Conservation (phyloP, 805 yeast genomes). For the Zygoascus tannicola region DNA sequence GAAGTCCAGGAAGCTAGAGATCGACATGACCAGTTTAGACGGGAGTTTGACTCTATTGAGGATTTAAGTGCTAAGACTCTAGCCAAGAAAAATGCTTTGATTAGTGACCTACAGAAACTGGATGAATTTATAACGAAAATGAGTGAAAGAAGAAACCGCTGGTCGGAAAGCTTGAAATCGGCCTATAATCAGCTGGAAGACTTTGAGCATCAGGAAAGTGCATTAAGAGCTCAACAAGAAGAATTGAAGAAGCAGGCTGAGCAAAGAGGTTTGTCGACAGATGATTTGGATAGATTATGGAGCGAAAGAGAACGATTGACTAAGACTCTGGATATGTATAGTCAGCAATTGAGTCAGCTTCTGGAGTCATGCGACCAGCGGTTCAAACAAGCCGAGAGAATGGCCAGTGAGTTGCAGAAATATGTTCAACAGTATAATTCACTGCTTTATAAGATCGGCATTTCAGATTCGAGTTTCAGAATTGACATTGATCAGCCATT, state of each 20-base stretch:
- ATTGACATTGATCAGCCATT: constrained; percentile 37
- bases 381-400: not conserved
- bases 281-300: constrained; percentile 54
- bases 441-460: constrained; percentile 40
- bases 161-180: constrained; percentile 52
- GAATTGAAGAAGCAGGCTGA: constrained; percentile 38
- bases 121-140: constrained; percentile 61
- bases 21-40: constrained; percentile 35
- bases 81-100: constrained; percentile 52
- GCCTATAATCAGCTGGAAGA: constrained; percentile 44
- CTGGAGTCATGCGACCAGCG: not conserved
- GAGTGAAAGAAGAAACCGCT: constrained; percentile 52
- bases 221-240: constrained; percentile 32
- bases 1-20: constrained; percentile 35
- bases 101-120: constrained; percentile 61
- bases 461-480: constrained; percentile 17
- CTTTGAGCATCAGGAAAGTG: constrained; percentile 35
- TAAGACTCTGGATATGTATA: constrained; percentile 37
- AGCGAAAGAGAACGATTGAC: constrained; percentile 52
- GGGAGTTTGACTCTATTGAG: constrained; percentile 39
- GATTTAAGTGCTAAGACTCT: constrained; percentile 31
- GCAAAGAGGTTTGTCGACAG: constrained; percentile 50
- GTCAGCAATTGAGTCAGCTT: constrained; percentile 28
- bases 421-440: constrained; percentile 50
- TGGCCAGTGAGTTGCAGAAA: constrained; percentile 31